Conservation (phyloP, 768 basidiomycete species). For the Tylopilus plumbeoviolaceoides region DNA sequence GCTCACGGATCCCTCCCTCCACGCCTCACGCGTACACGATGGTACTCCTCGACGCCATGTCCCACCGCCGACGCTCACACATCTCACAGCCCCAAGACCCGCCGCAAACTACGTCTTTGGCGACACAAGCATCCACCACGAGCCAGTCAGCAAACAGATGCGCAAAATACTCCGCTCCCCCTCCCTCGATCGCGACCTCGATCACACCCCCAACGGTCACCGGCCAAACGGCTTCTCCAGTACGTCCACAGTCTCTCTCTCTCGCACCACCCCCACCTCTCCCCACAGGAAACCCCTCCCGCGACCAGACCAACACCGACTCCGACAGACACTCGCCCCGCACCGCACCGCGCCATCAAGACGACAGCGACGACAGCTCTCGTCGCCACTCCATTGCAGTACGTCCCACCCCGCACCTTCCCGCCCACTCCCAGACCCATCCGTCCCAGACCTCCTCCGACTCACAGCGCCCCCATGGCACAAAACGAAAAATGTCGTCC, state of each 20-base stretch:
- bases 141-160: conserved; percentile 36
- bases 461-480: conserved; percentile 51
- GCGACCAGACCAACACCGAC: conserved; percentile 17
- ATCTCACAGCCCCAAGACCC: conserved; percentile 45
- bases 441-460: conserved; percentile 33
- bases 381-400: conserved; percentile 70
- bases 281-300: conserved; percentile 24
- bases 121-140: conserved; percentile 42
- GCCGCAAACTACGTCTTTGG: conserved; percentile 69
- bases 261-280: conserved; percentile 10
- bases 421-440: background rate
- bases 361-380: conserved; percentile 63
- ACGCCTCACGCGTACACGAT: conserved; percentile 40
- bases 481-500: conserved; percentile 80
- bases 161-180: conserved; percentile 61
- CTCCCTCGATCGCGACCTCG: conserved; percentile 40
- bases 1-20: conserved; percentile 78
- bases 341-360: conserved; percentile 34
- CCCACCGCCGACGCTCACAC: conserved; percentile 18
- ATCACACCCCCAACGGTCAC: conserved; percentile 16
- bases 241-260: conserved; percentile 17
- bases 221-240: conserved; percentile 22
- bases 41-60: conserved; percentile 6
- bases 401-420: conserved; percentile 27
- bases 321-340: conserved; percentile 27